Conservation (phyloP, 352 stramenopile genomes). For the Globisporangium parvum region DNA sequence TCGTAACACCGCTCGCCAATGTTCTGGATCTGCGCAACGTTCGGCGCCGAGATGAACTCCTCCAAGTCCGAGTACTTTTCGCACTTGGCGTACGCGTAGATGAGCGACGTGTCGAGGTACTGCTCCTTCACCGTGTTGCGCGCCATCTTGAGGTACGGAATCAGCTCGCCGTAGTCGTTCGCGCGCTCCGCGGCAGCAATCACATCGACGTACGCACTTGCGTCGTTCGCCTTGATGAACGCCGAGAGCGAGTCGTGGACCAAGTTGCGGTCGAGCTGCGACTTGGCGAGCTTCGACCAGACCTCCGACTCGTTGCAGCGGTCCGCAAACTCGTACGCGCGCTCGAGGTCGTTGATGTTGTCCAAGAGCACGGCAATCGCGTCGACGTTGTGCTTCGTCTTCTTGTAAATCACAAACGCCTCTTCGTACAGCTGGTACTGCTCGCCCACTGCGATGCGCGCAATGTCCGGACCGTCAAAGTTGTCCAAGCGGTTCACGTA, state of each 20-base stretch:
- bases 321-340: conserved; percentile 98
- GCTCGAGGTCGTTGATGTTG: conserved; percentile 97
- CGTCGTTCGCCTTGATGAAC: conserved; percentile 99
- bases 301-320: conserved; percentile 98
- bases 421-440: conserved; percentile 99
- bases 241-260: conserved; percentile 96
- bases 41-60: conserved; percentile 98
- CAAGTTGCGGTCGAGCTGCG: conserved; percentile 95
- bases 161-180: conserved; percentile 96
- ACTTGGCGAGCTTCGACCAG: conserved; percentile 98
- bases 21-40: conserved; percentile 99
- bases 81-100: conserved; percentile 98
- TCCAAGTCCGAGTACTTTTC: conserved; percentile 98
- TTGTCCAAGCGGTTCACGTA: conserved; percentile 99
- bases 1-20: conserved; percentile 98
- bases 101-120: conserved; percentile 98
- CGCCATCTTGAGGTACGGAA: conserved; percentile 99
- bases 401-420: conserved; percentile 99
- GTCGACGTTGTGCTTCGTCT: conserved; percentile 97
- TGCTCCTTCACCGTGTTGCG: conserved; percentile 99
- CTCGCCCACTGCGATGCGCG: conserved; percentile 97
- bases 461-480: conserved; percentile 99
- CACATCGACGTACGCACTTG: conserved; percentile 96
- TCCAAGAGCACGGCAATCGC: conserved; percentile 91
- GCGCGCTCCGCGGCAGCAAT: conserved; percentile 96